Percentiles rank a stretch among this genome's conserved stretches.
These are phyloP conservation scores for Primulina huaijiensis DNA, from an alignment of 257 asterid genomes.

Conservation along the genomic window DNA sequence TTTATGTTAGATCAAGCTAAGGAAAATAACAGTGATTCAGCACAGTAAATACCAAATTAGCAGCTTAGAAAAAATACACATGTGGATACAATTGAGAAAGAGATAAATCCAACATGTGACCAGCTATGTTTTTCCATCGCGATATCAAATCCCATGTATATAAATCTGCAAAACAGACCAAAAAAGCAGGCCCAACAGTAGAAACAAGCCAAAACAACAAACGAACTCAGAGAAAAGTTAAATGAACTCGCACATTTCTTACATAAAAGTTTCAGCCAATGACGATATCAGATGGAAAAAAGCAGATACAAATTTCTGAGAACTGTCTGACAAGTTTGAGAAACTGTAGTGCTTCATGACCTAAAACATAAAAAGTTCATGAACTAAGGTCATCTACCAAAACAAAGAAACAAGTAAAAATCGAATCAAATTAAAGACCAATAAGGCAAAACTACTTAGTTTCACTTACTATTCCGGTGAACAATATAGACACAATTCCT, in stretches of 20 bases:
- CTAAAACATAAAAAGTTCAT: constrained; percentile 39
- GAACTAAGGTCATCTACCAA: neutral
- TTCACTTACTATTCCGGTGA: constrained; percentile 94
- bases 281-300: constrained; percentile 96
- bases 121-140: constrained; percentile 99
- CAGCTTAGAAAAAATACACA: constrained; percentile 10
- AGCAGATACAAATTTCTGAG: constrained; percentile 94
- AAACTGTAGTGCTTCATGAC: constrained; percentile 93
- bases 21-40: constrained; percentile 27
- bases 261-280: constrained; percentile 96
- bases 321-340: constrained; percentile 89
- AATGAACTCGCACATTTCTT: constrained; percentile 32
- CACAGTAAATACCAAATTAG: constrained; percentile 21
- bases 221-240: constrained; percentile 18
- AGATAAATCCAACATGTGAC: constrained; percentile 97
- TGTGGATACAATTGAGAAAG: constrained; percentile 96
- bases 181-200: constrained; percentile 27
- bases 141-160: constrained; percentile 97
- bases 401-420: constrained; percentile 20
- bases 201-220: constrained; percentile 5
- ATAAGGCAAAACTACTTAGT: constrained; percentile 18
- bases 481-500: constrained; percentile 91
- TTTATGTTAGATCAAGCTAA: constrained; percentile 46
- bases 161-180: constrained; percentile 61
- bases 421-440: constrained; percentile 24